Conservation (phyloP, 176 grass and related monocot species). For the Oryza longistaminata region DNA sequence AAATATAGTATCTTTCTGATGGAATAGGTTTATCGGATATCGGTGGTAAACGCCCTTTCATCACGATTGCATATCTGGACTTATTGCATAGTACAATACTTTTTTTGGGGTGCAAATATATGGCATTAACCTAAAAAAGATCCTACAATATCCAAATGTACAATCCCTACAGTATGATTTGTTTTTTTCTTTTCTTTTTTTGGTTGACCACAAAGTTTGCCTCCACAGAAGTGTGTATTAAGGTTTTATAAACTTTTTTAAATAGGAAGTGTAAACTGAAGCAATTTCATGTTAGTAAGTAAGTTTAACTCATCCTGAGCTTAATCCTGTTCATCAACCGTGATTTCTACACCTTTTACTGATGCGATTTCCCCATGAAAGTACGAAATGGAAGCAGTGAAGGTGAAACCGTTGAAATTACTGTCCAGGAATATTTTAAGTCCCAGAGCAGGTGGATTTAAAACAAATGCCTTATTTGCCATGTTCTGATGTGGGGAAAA, state of each 20-base stretch:
- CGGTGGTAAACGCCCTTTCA: background rate
- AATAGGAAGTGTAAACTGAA: background rate
- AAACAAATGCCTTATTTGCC: slow-evolving; percentile 58
- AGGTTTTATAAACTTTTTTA: background rate
- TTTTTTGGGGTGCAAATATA: background rate
- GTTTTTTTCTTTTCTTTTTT: background rate
- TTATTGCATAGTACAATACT: background rate
- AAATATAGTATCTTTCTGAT: background rate
- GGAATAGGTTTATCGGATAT: background rate
- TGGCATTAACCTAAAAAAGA: background rate
- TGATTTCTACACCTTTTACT: slow-evolving; percentile 21
- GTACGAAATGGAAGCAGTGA: slow-evolving; percentile 52
- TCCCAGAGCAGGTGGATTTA: slow-evolving; percentile 53
- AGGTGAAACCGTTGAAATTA: slow-evolving; percentile 60
- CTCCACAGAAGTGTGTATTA: background rate
- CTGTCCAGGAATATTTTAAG: slow-evolving; percentile 84
- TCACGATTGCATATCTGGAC: background rate
- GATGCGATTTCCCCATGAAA: slow-evolving; percentile 64
- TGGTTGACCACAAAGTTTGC: background rate
- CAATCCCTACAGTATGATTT: background rate
- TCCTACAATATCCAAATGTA: background rate
- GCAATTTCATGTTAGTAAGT: background rate
- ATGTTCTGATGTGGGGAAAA: slow-evolving; percentile 79
- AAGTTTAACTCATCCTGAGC: background rate
- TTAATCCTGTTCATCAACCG: background rate